A percentile compares a stretch with the other conserved stretches of the same genome.
Conservation (phyloP, 352 stramenopile species). For the Phytophthora sojae region DNA sequence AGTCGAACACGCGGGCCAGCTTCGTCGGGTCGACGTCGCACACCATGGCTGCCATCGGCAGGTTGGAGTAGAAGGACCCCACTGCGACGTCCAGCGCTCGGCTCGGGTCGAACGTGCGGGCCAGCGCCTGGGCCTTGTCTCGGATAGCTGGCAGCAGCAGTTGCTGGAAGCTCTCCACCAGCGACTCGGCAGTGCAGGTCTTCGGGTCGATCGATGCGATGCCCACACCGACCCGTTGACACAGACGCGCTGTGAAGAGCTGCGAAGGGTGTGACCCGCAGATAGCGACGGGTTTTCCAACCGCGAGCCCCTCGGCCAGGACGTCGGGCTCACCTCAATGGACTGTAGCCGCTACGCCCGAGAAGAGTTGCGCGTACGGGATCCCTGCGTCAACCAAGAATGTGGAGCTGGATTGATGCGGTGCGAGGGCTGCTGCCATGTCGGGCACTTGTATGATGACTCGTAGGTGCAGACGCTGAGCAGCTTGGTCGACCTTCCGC, state of each 20-base stretch:
- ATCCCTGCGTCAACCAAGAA: slow-evolving; percentile 20
- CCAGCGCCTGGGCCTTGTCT: slow-evolving; percentile 45
- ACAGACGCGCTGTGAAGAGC: slow-evolving; percentile 77
- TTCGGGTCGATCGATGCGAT: slow-evolving; percentile 62
- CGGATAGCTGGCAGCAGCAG: slow-evolving; percentile 52
- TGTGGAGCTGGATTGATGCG: slow-evolving; percentile 21
- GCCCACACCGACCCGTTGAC: slow-evolving; percentile 67
- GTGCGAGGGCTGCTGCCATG: not conserved
- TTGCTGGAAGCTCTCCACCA: slow-evolving; percentile 67
- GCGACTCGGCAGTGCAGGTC: slow-evolving; percentile 61
- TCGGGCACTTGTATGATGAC: slow-evolving; percentile 54
- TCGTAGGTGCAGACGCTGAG: slow-evolving; percentile 30
- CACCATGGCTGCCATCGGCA: slow-evolving; percentile 82
- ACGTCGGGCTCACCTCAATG: slow-evolving; percentile 75
- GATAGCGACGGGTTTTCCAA: slow-evolving; percentile 84
- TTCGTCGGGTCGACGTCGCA: slow-evolving; percentile 56
- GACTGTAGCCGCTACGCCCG: slow-evolving; percentile 75
- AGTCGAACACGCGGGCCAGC: slow-evolving; percentile 49
- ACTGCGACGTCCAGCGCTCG: slow-evolving; percentile 68
- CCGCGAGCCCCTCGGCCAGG: slow-evolving; percentile 74
- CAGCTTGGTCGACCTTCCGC: slow-evolving; percentile 40
- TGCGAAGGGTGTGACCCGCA: slow-evolving; percentile 92
- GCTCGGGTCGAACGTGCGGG: slow-evolving; percentile 58
- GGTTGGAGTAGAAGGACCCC: slow-evolving; percentile 69
- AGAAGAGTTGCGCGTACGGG: slow-evolving; percentile 82